Percentiles rank a stretch among this genome's conserved stretches.
phyloP scores from a whole-genome alignment of 495 filamentous ascomycete genomes.

The Penicillium odoratum region DNA sequence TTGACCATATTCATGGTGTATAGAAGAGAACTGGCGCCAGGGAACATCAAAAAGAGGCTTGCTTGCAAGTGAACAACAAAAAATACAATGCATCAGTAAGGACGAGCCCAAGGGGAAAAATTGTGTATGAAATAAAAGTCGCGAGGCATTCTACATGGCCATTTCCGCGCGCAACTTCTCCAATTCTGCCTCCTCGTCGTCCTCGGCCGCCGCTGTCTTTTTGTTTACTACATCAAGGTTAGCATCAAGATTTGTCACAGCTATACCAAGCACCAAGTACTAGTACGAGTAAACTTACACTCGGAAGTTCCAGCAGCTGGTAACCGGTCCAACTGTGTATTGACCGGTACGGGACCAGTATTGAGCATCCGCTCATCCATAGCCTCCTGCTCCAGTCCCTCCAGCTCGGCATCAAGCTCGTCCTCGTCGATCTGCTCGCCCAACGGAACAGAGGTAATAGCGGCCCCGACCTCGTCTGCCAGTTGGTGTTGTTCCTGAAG shows the following conservation, averaged over 20 bases:
- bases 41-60: conserved; percentile 19
- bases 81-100: conserved; percentile 22
- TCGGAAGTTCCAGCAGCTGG: conserved; percentile 71
- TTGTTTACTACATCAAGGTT: conserved; percentile 14
- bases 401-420: conserved; percentile 79
- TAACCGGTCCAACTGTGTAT: conserved; percentile 68
- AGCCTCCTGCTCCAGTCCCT: conserved; percentile 76
- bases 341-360: conserved; percentile 75
- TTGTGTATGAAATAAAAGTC: conserved; percentile 4
- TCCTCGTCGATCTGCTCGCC: conserved; percentile 78
- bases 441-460: conserved; percentile 71
- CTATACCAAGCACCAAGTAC: too few species aligned
- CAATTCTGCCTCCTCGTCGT: conserved; percentile 96
- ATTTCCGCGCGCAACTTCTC: conserved; percentile 94
- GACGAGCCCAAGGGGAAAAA: conserved; percentile 7
- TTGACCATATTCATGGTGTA: conserved; percentile 19
- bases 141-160: conserved; percentile 63
- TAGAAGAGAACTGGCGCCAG: conserved; percentile 16
- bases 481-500: conserved; percentile 89
- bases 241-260: conserved; percentile 1
- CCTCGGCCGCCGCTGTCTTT: conserved; percentile 58
- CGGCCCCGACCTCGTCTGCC: conserved; percentile 86
- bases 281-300: conserved; percentile 51
- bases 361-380: conserved; percentile 93
- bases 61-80: conserved; percentile 15